phyloP scores from a whole-genome alignment of 1,284 basidiomycete genomes.

The Ustanciosporium gigantosporum region DNA sequence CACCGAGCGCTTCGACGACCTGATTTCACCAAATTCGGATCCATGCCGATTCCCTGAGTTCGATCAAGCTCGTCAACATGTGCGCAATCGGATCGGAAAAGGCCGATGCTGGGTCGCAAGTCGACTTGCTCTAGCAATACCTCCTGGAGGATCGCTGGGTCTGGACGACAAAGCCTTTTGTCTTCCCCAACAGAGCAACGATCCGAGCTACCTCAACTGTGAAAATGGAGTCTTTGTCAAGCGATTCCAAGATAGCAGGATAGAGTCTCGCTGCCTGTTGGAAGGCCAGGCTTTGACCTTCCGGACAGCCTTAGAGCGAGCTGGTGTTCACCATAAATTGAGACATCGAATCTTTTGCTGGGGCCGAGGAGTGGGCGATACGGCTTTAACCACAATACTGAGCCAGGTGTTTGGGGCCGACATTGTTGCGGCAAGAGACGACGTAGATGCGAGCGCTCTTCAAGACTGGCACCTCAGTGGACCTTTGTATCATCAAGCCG shows the following conservation, averaged over 20 bases:
- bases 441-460: not conserved
- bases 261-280: not conserved
- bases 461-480: not conserved
- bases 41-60: not conserved
- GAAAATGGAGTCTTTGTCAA: too few species aligned
- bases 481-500: not conserved
- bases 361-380: not conserved
- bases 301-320: not conserved
- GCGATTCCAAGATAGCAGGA: not conserved
- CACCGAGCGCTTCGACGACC: not conserved
- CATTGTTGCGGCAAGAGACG: not conserved
- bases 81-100: not conserved
- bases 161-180: constrained; percentile 2
- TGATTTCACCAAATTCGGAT: not conserved
- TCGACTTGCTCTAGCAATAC: not conserved
- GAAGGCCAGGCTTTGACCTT: constrained; percentile 2
- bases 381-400: not conserved
- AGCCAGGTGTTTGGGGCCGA: not conserved
- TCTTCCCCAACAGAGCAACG: not conserved
- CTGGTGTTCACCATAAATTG: too few species aligned
- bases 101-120: not conserved
- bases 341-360: not conserved
- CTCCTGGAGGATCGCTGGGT: not conserved
- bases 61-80: not conserved
- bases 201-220: too few species aligned